These are phyloP conservation scores for Isochrysis galbana DNA, from an alignment of 78 protist species.

Conservation along the genomic window DNA sequence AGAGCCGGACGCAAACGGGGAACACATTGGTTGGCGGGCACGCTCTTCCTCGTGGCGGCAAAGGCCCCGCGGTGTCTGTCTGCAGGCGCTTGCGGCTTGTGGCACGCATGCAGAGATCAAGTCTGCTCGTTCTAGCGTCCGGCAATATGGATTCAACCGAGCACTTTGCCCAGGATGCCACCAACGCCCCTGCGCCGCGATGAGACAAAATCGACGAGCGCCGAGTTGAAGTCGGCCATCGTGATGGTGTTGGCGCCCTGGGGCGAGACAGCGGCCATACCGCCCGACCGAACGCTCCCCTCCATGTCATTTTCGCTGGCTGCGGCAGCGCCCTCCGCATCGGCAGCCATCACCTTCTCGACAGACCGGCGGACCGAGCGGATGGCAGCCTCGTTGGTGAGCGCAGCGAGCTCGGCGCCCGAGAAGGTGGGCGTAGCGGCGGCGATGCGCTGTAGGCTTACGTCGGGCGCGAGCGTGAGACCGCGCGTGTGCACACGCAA, in stretches of 20 bases:
- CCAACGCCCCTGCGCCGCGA: neutral
- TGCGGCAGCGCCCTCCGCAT: neutral
- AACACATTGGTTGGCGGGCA: no score
- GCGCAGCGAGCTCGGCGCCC: conserved; percentile 32
- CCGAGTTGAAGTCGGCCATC: neutral
- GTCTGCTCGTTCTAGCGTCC: no score
- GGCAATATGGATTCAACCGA: no score
- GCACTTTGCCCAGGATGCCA: neutral
- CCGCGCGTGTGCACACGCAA: neutral
- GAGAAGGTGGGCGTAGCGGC: neutral
- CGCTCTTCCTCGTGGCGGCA: no score
- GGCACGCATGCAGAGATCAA: no score
- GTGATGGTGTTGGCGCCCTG: no score
- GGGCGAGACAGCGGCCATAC: no score
- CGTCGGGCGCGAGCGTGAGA: neutral
- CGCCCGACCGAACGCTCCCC: neutral
- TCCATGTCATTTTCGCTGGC: neutral
- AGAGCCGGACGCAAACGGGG: no score
- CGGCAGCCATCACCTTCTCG: neutral
- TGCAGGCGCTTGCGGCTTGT: no score
- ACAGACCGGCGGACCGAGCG: conserved; percentile 8
- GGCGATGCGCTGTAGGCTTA: neutral
- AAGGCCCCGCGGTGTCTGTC: no score
- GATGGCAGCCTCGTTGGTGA: conserved; percentile 12
- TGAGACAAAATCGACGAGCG: neutral